These are phyloP conservation scores for Boletus pseudo-olivaceus DNA, from an alignment of 768 basidiomycete species.

Conservation along the genomic window DNA sequence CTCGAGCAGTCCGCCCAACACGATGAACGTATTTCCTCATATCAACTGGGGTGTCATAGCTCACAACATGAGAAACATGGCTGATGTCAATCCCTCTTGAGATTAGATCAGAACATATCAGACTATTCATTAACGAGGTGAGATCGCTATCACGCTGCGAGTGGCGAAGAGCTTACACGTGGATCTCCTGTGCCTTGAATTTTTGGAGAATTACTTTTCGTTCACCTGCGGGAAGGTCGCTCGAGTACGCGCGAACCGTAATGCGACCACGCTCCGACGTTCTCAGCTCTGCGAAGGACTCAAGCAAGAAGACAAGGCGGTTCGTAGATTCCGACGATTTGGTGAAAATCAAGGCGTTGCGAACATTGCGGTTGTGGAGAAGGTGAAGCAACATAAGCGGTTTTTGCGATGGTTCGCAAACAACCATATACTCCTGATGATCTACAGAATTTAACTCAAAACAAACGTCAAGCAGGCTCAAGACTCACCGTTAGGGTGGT, in stretches of 20 bases:
- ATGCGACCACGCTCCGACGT: conserved; percentile 26
- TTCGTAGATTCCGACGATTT: conserved; percentile 90
- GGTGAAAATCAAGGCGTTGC: conserved; percentile 88
- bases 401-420: conserved; percentile 75
- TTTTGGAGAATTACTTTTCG: conserved; percentile 73
- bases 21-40: conserved; percentile 98
- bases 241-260: conserved; percentile 75
- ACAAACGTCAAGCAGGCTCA: background rate
- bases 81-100: conserved; percentile 95
- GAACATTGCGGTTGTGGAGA: conserved; percentile 56
- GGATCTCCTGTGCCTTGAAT: conserved; percentile 77
- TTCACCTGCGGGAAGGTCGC: conserved; percentile 72
- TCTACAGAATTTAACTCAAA: conserved; percentile 1
- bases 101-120: conserved; percentile 95
- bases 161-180: conserved; percentile 56
- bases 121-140: conserved; percentile 40
- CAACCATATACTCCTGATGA: conserved; percentile 78
- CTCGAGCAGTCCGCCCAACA: conserved; percentile 93
- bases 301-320: conserved; percentile 76
- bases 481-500: conserved; percentile 61
- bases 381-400: conserved; percentile 89
- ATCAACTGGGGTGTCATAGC: conserved; percentile 95
- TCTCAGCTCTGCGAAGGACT: conserved; percentile 67
- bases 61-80: conserved; percentile 88
- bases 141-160: background rate